Evolutionary conservation across 2,329 filamentous ascomycete species (phyloP).

Genomic region (Thelonectria blattea): DNA sequence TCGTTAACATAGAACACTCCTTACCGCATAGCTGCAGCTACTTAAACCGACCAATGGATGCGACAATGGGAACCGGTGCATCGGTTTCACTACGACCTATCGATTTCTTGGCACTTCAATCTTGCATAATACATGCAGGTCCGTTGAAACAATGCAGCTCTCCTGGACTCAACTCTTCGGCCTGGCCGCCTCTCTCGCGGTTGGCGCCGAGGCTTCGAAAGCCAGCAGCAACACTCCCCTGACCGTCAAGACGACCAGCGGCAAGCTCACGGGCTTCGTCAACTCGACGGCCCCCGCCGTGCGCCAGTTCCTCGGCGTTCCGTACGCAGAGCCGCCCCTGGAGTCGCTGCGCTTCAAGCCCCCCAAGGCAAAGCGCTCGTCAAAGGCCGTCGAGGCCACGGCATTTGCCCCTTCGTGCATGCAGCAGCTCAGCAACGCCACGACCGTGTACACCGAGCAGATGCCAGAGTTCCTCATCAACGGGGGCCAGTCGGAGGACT

Average conservation of each 20-base stretch:
- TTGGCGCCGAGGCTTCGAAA: constrained; percentile 13
- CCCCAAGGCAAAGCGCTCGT: constrained; percentile 37
- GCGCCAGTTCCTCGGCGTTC: constrained; percentile 47
- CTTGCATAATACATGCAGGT: neutral
- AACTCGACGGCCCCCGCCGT: constrained; percentile 24
- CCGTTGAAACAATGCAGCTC: constrained; percentile 13
- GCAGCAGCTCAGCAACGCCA: constrained; percentile 29
- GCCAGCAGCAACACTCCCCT: constrained; percentile 9
- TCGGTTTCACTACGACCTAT: neutral
- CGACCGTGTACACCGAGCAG: constrained; percentile 45
- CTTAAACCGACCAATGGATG: neutral
- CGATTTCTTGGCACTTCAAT: neutral
- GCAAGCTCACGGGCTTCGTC: constrained; percentile 23
- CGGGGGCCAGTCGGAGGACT: constrained; percentile 44
- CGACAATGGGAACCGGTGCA: neutral
- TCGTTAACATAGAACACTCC: neutral
- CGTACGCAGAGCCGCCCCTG: constrained; percentile 62
- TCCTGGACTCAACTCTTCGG: constrained; percentile 6
- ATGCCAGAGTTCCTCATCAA: constrained; percentile 49
- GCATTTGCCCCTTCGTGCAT: constrained; percentile 40
- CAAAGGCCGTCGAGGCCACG: constrained; percentile 35
- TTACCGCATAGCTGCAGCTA: neutral
- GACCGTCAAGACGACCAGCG: constrained; percentile 20
- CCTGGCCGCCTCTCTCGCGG: constrained; percentile 6
- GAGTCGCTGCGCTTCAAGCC: constrained; percentile 55